Percentiles rank a stretch among this genome's conserved stretches.
Evolutionary conservation across 345 rosid species (phyloP).

Genomic region (rapeseed (Brassica napus)): Da-Ae NC_063449.1:16494501-16495000

Average conservation of each 20-base stretch:
- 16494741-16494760: not conserved
- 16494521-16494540: too few species aligned
- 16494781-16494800: not conserved
- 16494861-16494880: too few species aligned
- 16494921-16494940: too few species aligned
- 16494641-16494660: not conserved
- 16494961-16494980: too few species aligned
- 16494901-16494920: too few species aligned
- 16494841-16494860: too few species aligned
- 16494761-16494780: not conserved
- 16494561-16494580: not conserved
- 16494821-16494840: too few species aligned
- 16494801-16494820: not conserved
- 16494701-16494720: not conserved
- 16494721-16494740: not conserved
- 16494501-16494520: too few species aligned
- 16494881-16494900: too few species aligned
- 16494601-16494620: not conserved
- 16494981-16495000: too few species aligned
- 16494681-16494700: not conserved
- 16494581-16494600: not conserved
- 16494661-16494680: not conserved
- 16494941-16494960: too few species aligned
- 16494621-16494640: not conserved
- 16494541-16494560: not conserved